Percentiles rank a stretch among this genome's conserved stretches.
Evolutionary conservation across 305 asterid species (phyloP).

Genomic region (Fraxinus latifolia): DNA sequence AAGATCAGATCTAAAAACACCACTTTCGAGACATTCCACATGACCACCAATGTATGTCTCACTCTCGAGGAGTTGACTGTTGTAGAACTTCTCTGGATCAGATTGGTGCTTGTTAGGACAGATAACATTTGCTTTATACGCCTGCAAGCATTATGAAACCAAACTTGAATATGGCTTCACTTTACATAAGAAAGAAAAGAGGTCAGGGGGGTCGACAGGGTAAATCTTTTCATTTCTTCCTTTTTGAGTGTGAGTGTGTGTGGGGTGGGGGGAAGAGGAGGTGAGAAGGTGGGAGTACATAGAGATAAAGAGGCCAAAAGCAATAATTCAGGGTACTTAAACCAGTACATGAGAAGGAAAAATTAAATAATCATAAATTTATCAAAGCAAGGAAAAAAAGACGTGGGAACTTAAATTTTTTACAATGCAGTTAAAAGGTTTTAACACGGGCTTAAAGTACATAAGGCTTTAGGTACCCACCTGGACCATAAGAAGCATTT

Average conservation of each 20-base stretch:
- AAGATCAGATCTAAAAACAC: conserved; percentile 97
- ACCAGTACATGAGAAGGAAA: conserved; percentile 11
- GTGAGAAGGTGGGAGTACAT: conserved; percentile 5
- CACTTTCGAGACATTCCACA: conserved; percentile 98
- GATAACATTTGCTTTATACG: conserved; percentile 85
- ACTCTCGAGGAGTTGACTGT: conserved; percentile 82
- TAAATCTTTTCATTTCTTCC: conserved; percentile 18
- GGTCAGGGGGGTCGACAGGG: conserved; percentile 16
- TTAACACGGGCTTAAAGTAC: conserved; percentile 10
- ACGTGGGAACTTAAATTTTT: not conserved
- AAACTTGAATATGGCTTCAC: conserved; percentile 12
- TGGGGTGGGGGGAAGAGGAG: not conserved
- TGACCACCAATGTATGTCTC: conserved; percentile 99
- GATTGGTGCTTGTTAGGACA: conserved; percentile 98
- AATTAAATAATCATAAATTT: not conserved
- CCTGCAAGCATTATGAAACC: conserved; percentile 56
- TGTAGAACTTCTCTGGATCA: conserved; percentile 92
- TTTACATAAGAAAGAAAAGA: conserved; percentile 12
- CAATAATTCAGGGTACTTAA: conserved; percentile 15
- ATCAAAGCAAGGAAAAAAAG: conserved; percentile 1
- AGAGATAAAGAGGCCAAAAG: conserved; percentile 14
- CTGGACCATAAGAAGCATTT: conserved; percentile 99
- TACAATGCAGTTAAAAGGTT: not conserved
- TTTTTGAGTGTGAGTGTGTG: not conserved
- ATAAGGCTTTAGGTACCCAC: conserved; percentile 38